These are phyloP conservation scores for Aureobasidium leucospermi DNA, from an alignment of 2,329 filamentous ascomycete genomes.

Conservation along the genomic window DNA sequence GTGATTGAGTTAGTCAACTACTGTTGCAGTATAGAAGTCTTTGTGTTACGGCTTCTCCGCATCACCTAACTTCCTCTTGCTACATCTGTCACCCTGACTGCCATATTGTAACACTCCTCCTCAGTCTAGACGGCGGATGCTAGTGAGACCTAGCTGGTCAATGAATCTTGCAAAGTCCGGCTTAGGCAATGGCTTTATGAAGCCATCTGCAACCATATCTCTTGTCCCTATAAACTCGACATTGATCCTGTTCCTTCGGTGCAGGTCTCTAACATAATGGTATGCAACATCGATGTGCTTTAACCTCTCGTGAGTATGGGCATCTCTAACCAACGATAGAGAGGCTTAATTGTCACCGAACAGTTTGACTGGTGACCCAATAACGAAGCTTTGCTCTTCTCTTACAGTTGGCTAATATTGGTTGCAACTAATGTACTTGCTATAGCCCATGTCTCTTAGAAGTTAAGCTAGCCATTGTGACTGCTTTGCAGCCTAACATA, in stretches of 20 bases:
- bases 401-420: not conserved
- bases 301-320: not conserved
- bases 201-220: not conserved
- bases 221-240: not conserved
- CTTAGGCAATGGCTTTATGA: not conserved
- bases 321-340: not conserved
- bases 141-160: not conserved
- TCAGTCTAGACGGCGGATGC: not conserved
- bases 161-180: not conserved
- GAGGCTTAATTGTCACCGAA: not conserved
- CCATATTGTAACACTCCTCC: not conserved
- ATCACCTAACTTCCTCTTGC: not conserved
- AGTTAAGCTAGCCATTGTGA: not conserved
- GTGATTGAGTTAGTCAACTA: not conserved
- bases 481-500: not conserved
- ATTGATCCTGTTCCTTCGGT: not conserved
- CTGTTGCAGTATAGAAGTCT: not conserved
- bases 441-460: not conserved
- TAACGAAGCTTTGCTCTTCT: not conserved
- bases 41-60: not conserved
- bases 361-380: not conserved
- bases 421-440: not conserved
- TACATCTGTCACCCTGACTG: not conserved
- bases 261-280: not conserved
- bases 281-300: not conserved